phyloP scores from a whole-genome alignment of 2,329 filamentous ascomycete genomes.

The Graphilbum ipis-grandicollis region DNA sequence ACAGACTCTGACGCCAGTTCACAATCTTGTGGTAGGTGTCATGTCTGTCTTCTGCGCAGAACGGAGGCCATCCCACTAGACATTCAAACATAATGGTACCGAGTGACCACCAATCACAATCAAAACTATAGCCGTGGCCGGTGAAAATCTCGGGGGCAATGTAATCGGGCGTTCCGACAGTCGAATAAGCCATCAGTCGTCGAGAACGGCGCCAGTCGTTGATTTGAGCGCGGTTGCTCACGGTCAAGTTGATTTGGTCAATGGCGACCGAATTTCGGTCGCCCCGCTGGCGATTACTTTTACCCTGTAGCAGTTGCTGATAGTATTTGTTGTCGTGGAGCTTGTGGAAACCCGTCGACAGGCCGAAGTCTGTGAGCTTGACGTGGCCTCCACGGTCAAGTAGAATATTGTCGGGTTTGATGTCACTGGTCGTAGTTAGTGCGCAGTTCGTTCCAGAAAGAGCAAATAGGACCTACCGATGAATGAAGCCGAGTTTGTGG shows the following conservation, averaged over 20 bases:
- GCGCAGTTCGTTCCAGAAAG: constrained; percentile 1
- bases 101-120: constrained; percentile 98
- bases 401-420: constrained; percentile 97
- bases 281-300: constrained; percentile 50
- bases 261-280: constrained; percentile 90
- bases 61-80: constrained; percentile 94
- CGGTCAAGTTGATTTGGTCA: constrained; percentile 94
- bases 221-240: constrained; percentile 93
- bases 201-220: constrained; percentile 97
- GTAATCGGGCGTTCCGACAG: constrained; percentile 94
- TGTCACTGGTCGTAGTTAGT: constrained; percentile 47
- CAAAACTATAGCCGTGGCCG: constrained; percentile 85
- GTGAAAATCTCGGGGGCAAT: constrained; percentile 98
- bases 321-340: constrained; percentile 98
- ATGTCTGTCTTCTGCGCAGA: constrained; percentile 93
- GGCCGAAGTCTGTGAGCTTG: constrained; percentile 93
- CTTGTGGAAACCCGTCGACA: constrained; percentile 95
- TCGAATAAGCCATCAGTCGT: constrained; percentile 92
- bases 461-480: constrained; percentile 32
- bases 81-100: constrained; percentile 99
- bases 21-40: constrained; percentile 99
- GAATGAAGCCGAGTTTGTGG: constrained; percentile 94
- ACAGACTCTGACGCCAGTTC: constrained; percentile 89
- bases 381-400: constrained; percentile 91
- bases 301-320: constrained; percentile 79